Conservation (phyloP, 495 filamentous ascomycete genomes). For the Aspergillus mulundensis region DNA sequence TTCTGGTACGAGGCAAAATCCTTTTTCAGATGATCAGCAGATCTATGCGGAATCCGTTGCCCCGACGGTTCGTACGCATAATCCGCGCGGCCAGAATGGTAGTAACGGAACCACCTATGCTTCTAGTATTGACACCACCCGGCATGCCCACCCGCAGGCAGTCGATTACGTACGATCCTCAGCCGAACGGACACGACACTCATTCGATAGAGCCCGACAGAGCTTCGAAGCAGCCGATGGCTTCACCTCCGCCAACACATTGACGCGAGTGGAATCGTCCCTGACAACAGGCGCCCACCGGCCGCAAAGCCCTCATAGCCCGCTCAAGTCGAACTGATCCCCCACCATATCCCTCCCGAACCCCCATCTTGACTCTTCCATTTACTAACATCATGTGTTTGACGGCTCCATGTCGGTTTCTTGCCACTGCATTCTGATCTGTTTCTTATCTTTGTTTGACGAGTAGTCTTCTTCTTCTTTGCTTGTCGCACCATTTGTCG, state of each 20-base stretch:
- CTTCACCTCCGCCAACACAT: conserved; percentile 28
- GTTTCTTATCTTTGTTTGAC: conserved; percentile 28
- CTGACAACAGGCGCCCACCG: conserved; percentile 41
- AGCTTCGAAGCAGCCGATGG: conserved; percentile 85
- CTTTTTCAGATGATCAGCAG: conserved; percentile 73
- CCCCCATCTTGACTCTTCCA: conserved; percentile 22
- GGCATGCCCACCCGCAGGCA: conserved; percentile 44
- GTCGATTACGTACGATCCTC: conserved; percentile 70
- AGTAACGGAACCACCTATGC: conserved; percentile 95
- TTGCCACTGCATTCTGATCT: conserved; percentile 23
- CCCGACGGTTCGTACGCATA: conserved; percentile 71
- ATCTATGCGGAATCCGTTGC: conserved; percentile 88
- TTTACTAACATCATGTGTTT: conserved; percentile 32
- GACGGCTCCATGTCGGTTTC: conserved; percentile 27
- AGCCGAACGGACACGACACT: conserved; percentile 67
- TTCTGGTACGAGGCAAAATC: conserved; percentile 50
- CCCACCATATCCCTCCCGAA: conserved; percentile 30
- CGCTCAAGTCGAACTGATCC: conserved; percentile 38
- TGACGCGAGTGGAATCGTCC: conserved; percentile 79
- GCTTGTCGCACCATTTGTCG: conserved; percentile 23
- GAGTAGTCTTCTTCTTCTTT: conserved; percentile 31
- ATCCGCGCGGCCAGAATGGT: conserved; percentile 80
- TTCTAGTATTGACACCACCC: conserved; percentile 49
- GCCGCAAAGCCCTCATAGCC: conserved; percentile 28
- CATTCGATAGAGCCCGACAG: conserved; percentile 49